phyloP scores from a whole-genome alignment of 2,329 filamentous ascomycete species.

The Clonostachys rosea region DNA sequence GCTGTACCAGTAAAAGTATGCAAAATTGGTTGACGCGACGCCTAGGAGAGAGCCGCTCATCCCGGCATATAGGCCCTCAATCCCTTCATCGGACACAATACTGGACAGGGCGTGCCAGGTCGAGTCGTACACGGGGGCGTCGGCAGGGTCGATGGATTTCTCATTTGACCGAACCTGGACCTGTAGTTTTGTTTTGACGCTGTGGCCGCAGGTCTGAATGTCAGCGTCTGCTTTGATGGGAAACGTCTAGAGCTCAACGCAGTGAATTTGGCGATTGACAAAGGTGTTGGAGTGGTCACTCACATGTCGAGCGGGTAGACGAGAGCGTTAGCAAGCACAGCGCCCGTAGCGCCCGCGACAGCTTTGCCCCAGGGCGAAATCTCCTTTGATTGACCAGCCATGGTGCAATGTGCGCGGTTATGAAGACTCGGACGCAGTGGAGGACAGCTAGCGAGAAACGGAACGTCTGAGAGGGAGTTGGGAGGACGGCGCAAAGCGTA shows the following conservation, averaged over 20 bases:
- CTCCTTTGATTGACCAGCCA: constrained; percentile 50
- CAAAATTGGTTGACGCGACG: constrained; percentile 96
- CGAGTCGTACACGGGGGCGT: constrained; percentile 71
- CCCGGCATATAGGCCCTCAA: constrained; percentile 81
- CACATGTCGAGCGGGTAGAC: constrained; percentile 98
- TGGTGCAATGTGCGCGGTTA: not conserved
- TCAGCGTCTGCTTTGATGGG: not conserved
- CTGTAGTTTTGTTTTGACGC: constrained; percentile 93
- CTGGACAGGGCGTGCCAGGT: constrained; percentile 85
- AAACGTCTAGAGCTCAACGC: not conserved
- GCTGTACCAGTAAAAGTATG: constrained; percentile 99
- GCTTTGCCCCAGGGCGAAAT: constrained; percentile 92
- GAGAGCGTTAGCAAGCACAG: constrained; percentile 88
- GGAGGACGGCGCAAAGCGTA: too few species aligned
- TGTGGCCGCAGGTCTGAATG: constrained; percentile 26
- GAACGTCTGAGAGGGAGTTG: not conserved
- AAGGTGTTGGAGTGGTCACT: constrained; percentile 24
- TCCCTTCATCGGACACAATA: constrained; percentile 76
- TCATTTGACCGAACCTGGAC: constrained; percentile 75
- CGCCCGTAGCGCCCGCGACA: constrained; percentile 86
- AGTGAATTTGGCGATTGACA: not conserved
- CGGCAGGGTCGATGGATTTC: constrained; percentile 35
- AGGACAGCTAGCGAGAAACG: not conserved
- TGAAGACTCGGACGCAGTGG: not conserved
- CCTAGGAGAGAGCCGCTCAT: constrained; percentile 83